Evolutionary conservation across 345 rosid genomes (phyloP).

Genomic region (Brassica nigra): DNA sequence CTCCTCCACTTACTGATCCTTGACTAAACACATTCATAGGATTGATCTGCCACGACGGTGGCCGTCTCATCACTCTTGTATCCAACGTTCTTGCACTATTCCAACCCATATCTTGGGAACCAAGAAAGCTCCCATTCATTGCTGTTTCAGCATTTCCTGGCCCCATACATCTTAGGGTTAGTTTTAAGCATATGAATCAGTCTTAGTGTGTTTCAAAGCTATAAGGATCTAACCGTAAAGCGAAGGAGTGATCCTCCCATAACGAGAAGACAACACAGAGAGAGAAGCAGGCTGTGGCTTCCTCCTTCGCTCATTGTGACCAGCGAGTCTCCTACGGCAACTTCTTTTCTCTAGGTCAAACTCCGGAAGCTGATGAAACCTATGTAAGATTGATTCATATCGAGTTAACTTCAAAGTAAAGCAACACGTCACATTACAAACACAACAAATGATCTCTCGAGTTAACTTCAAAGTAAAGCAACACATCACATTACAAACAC

Average conservation of each 20-base stretch:
- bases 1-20: conserved; percentile 44
- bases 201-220: not conserved
- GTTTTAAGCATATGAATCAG: not conserved
- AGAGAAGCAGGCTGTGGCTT: conserved; percentile 80
- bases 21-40: conserved; percentile 54
- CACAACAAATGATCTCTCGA: not conserved
- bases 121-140: conserved; percentile 40
- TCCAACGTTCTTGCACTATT: conserved; percentile 53
- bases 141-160: conserved; percentile 28
- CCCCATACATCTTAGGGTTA: not conserved
- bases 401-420: conserved; percentile 35
- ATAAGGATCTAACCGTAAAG: conserved; percentile 51
- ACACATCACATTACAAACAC: not conserved
- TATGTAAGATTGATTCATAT: conserved; percentile 23
- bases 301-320: conserved; percentile 93
- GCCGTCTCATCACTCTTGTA: conserved; percentile 61
- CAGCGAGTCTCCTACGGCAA: conserved; percentile 92
- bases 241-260: conserved; percentile 55
- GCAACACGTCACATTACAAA: conserved; percentile 5
- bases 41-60: conserved; percentile 42
- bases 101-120: conserved; percentile 31
- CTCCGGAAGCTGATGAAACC: conserved; percentile 96
- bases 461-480: no score
- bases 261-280: conserved; percentile 50
- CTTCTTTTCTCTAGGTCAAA: conserved; percentile 96